These are phyloP conservation scores for Aspergillus panamensis DNA, from an alignment of 495 filamentous ascomycete genomes.

Conservation along the genomic window DNA sequence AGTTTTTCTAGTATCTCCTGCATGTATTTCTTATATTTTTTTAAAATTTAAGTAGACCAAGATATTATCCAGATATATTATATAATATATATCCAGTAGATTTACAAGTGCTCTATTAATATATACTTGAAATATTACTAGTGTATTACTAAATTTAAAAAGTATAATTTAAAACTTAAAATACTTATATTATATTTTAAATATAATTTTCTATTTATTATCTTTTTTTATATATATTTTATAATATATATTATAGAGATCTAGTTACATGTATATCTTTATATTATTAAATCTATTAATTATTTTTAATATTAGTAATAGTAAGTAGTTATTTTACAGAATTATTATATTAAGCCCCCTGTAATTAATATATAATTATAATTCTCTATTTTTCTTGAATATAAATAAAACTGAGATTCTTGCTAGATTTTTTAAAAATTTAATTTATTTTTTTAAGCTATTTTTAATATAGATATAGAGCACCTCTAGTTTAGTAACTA, in stretches of 20 bases:
- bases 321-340: not conserved
- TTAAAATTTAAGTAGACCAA: too few relatives aligned
- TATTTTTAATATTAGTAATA: not conserved
- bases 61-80: too few relatives aligned
- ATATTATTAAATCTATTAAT: too few relatives aligned
- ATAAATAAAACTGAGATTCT: not conserved
- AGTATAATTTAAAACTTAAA: not conserved
- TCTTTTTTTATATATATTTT: not conserved
- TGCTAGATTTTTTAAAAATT: not conserved
- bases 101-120: not conserved
- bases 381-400: not conserved
- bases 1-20: not conserved
- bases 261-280: not conserved
- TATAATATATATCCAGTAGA: too few relatives aligned
- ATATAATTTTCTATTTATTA: too few relatives aligned
- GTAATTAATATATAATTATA: not conserved
- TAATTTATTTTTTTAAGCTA: not conserved
- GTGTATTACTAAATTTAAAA: too few relatives aligned
- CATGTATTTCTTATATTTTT: too few relatives aligned
- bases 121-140: not conserved
- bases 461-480: too few relatives aligned
- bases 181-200: not conserved
- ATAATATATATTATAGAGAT: not conserved
- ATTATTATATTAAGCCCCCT: not conserved
- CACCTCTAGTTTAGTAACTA: too few relatives aligned